Conservation (phyloP, 202 grass and related monocot genomes). For the Miscanthus sacchariflorus region DNA sequence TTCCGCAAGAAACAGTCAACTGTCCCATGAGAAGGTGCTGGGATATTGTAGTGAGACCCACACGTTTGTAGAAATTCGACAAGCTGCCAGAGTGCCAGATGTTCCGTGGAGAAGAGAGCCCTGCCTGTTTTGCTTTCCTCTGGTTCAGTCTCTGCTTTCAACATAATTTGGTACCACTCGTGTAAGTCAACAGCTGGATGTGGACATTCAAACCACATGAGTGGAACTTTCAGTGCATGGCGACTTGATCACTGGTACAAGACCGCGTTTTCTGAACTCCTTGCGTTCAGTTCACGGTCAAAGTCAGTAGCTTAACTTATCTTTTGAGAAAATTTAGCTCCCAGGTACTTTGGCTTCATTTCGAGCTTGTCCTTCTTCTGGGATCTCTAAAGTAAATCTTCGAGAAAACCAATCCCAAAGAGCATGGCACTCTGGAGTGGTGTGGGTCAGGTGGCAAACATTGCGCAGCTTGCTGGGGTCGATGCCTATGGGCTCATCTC, state of each 20-base stretch:
- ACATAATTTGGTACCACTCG: background rate
- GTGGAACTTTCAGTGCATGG: background rate
- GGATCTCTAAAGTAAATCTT: background rate
- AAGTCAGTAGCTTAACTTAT: background rate
- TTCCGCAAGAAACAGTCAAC: background rate
- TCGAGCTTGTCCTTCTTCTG: background rate
- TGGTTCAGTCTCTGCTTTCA: background rate
- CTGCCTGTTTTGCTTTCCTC: background rate
- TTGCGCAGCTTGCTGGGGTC: constrained; percentile 37
- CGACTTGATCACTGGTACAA: background rate
- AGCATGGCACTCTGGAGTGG: constrained; percentile 38
- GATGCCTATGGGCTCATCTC: constrained; percentile 47
- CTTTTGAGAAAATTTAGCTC: background rate
- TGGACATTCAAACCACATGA: background rate
- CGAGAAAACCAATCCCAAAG: background rate
- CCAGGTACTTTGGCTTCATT: background rate
- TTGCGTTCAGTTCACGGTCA: background rate
- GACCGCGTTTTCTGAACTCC: background rate
- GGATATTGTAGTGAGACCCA: background rate
- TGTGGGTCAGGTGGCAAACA: constrained; percentile 35
- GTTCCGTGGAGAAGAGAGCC: background rate
- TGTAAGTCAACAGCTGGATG: background rate
- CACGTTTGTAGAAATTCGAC: background rate
- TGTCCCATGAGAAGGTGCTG: background rate
- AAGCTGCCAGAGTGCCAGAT: background rate